Conservation (phyloP, 176 grass and related monocot genomes). For the Oryza coarctata region DNA sequence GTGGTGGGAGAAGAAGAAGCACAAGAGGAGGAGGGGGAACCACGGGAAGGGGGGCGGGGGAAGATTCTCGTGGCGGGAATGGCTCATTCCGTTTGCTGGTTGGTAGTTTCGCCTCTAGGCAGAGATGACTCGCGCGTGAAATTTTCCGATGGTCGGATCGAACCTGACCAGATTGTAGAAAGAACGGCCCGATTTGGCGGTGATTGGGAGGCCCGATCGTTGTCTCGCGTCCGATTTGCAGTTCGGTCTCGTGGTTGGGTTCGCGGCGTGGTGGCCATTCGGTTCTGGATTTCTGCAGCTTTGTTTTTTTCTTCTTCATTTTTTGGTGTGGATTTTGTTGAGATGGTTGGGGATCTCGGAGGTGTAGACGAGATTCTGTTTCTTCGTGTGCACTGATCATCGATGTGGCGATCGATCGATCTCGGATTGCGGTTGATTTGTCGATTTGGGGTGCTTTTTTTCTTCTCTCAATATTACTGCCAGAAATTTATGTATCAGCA, state of each 20-base stretch:
- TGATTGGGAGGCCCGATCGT: neutral
- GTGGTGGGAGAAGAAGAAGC: neutral
- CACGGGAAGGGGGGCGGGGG: neutral
- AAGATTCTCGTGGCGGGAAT: slow-evolving; percentile 5
- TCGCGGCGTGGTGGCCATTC: neutral
- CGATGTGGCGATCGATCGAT: neutral
- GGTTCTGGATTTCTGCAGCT: slow-evolving; percentile 1
- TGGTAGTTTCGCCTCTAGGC: neutral
- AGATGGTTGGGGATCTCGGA: slow-evolving; percentile 12
- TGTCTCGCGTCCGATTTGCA: neutral
- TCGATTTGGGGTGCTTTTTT: neutral
- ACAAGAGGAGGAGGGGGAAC: neutral
- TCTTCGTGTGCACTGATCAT: neutral
- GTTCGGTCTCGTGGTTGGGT: neutral
- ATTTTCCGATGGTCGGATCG: neutral
- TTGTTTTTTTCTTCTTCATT: neutral
- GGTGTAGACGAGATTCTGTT: neutral
- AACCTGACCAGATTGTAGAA: neutral
- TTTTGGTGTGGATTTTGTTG: neutral
- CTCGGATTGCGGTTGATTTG: neutral
- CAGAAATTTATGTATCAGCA: neutral
- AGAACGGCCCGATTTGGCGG: neutral
- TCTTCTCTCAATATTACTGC: neutral
- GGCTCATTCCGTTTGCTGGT: slow-evolving; percentile 18
- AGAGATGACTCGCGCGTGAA: neutral